Evolutionary conservation across 2,329 filamentous ascomycete genomes (phyloP).

Genomic region (Monilinia polystroma): DNA sequence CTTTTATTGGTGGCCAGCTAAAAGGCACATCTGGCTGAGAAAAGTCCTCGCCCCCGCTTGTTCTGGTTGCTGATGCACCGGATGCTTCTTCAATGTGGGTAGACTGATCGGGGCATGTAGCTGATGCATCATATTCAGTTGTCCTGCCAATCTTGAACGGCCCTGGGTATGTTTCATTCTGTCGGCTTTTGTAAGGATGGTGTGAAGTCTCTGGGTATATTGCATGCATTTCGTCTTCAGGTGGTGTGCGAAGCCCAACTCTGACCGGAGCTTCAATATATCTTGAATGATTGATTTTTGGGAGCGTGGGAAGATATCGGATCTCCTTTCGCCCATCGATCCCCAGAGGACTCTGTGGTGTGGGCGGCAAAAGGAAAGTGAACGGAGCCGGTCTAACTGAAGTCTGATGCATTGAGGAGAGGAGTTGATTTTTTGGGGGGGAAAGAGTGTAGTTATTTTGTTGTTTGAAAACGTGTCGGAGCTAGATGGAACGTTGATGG

Average conservation of each 20-base stretch:
- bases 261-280: slow-evolving; percentile 36
- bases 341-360: slow-evolving; percentile 26
- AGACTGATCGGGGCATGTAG: slow-evolving; percentile 27
- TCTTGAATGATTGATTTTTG: slow-evolving; percentile 26
- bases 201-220: slow-evolving; percentile 49
- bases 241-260: slow-evolving; percentile 51
- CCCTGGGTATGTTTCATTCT: slow-evolving; percentile 40
- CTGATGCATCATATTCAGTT: not conserved
- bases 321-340: slow-evolving; percentile 34
- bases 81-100: slow-evolving; percentile 27
- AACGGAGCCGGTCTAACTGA: slow-evolving; percentile 36
- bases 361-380: slow-evolving; percentile 35
- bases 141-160: slow-evolving; percentile 8
- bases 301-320: slow-evolving; percentile 20
- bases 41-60: not conserved
- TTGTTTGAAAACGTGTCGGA: not conserved
- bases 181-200: slow-evolving; percentile 47
- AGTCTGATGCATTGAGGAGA: slow-evolving; percentile 39
- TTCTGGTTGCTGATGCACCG: slow-evolving; percentile 10
- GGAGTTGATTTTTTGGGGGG: no score
- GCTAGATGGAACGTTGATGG: not conserved
- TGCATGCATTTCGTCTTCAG: slow-evolving; percentile 54
- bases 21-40: not conserved
- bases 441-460: slow-evolving; percentile 4
- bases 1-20: not conserved